Evolutionary conservation across 2,329 filamentous ascomycete species (phyloP).

Genomic region (Fusarium nematophilum): DNA sequence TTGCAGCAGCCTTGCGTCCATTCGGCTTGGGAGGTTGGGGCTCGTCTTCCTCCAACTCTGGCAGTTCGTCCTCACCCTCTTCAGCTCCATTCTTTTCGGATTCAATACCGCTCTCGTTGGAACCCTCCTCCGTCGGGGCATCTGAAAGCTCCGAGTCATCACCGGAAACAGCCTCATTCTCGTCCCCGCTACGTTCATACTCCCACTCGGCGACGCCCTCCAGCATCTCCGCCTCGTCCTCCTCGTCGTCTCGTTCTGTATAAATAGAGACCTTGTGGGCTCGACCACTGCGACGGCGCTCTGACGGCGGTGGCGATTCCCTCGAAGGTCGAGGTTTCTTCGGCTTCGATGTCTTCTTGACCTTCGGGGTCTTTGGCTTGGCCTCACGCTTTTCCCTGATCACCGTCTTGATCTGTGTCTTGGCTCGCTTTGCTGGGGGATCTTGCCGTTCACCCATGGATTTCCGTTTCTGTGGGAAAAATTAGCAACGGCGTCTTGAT

Average conservation of each 20-base stretch:
- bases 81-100: slow-evolving; percentile 15
- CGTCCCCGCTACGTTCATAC: slow-evolving; percentile 51
- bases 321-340: slow-evolving; percentile 46
- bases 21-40: slow-evolving; percentile 41
- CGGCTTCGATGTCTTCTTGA: slow-evolving; percentile 49
- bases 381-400: slow-evolving; percentile 50
- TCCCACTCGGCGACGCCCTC: slow-evolving; percentile 70
- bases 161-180: slow-evolving; percentile 30
- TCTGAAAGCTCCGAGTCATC: slow-evolving; percentile 40
- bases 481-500: slow-evolving; percentile 37
- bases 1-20: slow-evolving; percentile 38
- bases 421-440: slow-evolving; percentile 54
- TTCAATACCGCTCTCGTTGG: slow-evolving; percentile 21
- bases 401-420: slow-evolving; percentile 51
- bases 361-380: slow-evolving; percentile 51
- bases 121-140: slow-evolving; percentile 25
- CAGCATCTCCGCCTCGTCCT: slow-evolving; percentile 71
- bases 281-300: slow-evolving; percentile 69
- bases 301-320: slow-evolving; percentile 51
- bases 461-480: slow-evolving; percentile 65
- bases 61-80: slow-evolving; percentile 26
- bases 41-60: slow-evolving; percentile 34
- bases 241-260: slow-evolving; percentile 66
- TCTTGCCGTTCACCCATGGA: slow-evolving; percentile 62
- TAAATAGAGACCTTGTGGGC: slow-evolving; percentile 61